These are phyloP conservation scores for Boechera divaricarpa DNA, from an alignment of 345 rosid species.

Conservation along the genomic window DNA sequence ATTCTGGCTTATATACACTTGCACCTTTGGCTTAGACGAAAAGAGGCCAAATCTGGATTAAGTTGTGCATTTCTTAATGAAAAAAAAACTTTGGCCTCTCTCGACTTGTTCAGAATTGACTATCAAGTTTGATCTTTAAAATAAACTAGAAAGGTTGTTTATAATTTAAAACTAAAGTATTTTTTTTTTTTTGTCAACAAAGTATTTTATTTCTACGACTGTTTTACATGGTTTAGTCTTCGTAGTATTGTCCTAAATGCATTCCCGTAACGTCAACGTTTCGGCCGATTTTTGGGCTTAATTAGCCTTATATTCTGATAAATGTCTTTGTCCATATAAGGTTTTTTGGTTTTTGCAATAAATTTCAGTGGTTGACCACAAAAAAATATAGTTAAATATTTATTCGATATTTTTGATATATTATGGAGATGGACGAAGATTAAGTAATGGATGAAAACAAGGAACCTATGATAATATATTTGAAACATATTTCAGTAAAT, in stretches of 20 bases:
- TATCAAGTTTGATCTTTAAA: not conserved
- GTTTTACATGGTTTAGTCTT: not conserved
- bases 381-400: too few species aligned
- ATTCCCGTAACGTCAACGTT: not conserved
- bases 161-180: not conserved
- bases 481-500: not conserved
- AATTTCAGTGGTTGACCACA: too few species aligned
- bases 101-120: not conserved
- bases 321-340: not conserved
- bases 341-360: not conserved
- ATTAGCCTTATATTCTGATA: not conserved
- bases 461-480: not conserved
- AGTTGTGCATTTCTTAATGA: not conserved
- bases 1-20: not conserved
- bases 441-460: not conserved
- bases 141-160: not conserved
- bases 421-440: constrained; percentile 1
- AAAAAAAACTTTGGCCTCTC: not conserved
- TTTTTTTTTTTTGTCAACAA: not conserved
- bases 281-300: not conserved
- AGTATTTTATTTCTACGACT: not conserved
- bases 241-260: not conserved
- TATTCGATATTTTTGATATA: not conserved
- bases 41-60: not conserved
- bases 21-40: not conserved